phyloP scores from a whole-genome alignment of 2,329 filamentous ascomycete genomes.

The Cercospora brassicicola region DNA sequence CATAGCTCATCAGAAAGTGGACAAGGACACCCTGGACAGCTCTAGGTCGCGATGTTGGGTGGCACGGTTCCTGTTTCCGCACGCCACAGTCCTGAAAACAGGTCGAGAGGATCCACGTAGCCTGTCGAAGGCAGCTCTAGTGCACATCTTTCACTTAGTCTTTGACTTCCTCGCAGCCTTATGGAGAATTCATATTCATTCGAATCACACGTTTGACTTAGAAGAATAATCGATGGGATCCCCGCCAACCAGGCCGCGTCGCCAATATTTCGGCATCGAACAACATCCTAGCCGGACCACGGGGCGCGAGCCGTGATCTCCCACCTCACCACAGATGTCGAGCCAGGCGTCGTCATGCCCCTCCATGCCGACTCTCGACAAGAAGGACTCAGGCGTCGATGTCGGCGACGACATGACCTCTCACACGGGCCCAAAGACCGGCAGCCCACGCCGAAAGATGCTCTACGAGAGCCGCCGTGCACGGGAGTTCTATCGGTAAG shows the following conservation, averaged over 20 bases:
- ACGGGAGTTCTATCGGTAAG: slow-evolving; percentile 37
- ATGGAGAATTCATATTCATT: not conserved
- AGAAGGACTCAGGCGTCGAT: slow-evolving; percentile 14
- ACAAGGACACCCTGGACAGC: not conserved
- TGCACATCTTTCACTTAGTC: not conserved
- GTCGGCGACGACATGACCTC: slow-evolving; percentile 20
- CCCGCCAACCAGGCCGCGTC: slow-evolving; percentile 2
- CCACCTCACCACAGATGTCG: slow-evolving; percentile 10
- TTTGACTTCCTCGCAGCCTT: not conserved
- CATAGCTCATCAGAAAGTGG: not conserved
- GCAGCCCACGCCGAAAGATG: slow-evolving; percentile 20
- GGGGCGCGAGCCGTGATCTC: slow-evolving; percentile 6
- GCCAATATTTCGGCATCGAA: slow-evolving; percentile 11
- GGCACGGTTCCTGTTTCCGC: not conserved
- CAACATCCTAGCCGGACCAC: slow-evolving; percentile 3
- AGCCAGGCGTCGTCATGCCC: slow-evolving; percentile 9
- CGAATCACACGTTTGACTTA: not conserved
- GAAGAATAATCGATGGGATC: slow-evolving; percentile 8
- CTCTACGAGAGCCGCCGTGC: slow-evolving; percentile 34
- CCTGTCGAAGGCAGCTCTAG: not conserved
- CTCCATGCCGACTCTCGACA: slow-evolving; percentile 11
- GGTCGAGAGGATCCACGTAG: slow-evolving; percentile 1
- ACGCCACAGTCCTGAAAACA: slow-evolving; percentile 3
- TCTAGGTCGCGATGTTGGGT: not conserved
- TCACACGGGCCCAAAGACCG: slow-evolving; percentile 9